Evolutionary conservation across 345 rosid species (phyloP), one percentile per base, ranked within the genome.

Genomic region (Streptanthus diversifolius): DNA sequence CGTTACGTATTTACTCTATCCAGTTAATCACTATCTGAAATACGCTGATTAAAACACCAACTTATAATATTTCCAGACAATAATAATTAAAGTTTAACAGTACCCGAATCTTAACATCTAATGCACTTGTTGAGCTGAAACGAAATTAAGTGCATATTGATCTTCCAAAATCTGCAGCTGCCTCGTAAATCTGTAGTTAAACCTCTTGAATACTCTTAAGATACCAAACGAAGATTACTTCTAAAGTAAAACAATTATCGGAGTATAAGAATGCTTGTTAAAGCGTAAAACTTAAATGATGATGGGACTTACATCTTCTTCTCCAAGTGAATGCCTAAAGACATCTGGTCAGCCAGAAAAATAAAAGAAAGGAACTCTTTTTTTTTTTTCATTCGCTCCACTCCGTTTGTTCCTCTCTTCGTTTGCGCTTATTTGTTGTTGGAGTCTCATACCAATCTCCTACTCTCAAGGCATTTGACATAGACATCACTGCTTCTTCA

Each of bases 371-470:
- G 27, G 64, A 17, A 27, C 35, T 56, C 22, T 35, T 10, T 3
- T 5, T 43, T 5, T 12, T 27, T 21, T 39, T 69, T 77, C 81
- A 77, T 33, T 73, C 81, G 33, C 78, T 78, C 66, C 60, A 72
- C 11, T 78, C 81, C 17, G 66, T 15, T 62, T 56, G 78, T 53
- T 77, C 81, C 49, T 78, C 81, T 18, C 74, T 78, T 44, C 70
- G 73, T 54, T 72, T 78, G 7, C 81, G 81, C 18, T 72, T 78
- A 19, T 45, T 53, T 27, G 60, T 61, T 27, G 78, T 61, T 22
- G 70, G 37, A 19, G 71, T 67, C 17, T 78, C 81, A 7, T 68
- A 73, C 81, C 81, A 78, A 22, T 73, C 81, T 67, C 81, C 81
- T 41, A 78, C 70, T 47, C 78, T 61, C 55, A 78, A 78, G 7